phyloP scores from a whole-genome alignment of 163 green algal species.

The Smithsoniella earleae region DNA sequence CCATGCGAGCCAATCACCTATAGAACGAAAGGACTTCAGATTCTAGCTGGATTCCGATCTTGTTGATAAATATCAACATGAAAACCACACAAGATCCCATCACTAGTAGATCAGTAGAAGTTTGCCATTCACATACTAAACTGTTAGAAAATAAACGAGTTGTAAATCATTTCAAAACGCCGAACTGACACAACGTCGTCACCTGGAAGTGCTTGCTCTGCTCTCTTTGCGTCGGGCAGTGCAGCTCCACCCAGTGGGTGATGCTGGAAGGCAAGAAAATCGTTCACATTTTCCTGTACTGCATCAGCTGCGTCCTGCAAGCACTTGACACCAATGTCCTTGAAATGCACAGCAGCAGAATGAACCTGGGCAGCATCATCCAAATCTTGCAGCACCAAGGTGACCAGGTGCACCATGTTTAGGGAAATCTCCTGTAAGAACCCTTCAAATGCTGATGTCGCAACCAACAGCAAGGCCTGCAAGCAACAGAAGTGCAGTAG shows the following conservation, averaged over 20 bases:
- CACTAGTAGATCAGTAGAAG: too few species aligned
- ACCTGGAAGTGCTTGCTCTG: too few species aligned
- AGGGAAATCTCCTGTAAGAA: background rate
- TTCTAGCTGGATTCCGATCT: too few species aligned
- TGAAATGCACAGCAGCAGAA: background rate
- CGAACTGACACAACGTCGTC: too few species aligned
- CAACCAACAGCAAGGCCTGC: constrained; percentile 13
- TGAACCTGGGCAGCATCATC: background rate
- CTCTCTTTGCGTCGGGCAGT: background rate
- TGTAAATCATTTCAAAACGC: too few species aligned
- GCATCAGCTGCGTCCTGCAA: background rate
- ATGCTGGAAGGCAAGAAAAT: constrained; percentile 19
- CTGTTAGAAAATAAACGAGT: too few species aligned
- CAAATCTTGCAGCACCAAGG: background rate
- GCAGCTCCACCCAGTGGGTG: background rate
- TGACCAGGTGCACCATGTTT: background rate
- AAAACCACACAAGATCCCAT: too few species aligned
- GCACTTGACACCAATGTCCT: background rate
- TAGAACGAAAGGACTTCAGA: too few species aligned
- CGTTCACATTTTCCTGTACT: background rate
- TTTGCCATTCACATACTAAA: too few species aligned
- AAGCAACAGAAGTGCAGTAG: too few species aligned
- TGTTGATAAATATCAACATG: too few species aligned
- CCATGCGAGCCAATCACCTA: constrained; percentile 24
- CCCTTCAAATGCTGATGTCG: background rate